Conservation (phyloP, 2,329 filamentous ascomycete genomes). For the Graphiopsis chlorocephala region DNA sequence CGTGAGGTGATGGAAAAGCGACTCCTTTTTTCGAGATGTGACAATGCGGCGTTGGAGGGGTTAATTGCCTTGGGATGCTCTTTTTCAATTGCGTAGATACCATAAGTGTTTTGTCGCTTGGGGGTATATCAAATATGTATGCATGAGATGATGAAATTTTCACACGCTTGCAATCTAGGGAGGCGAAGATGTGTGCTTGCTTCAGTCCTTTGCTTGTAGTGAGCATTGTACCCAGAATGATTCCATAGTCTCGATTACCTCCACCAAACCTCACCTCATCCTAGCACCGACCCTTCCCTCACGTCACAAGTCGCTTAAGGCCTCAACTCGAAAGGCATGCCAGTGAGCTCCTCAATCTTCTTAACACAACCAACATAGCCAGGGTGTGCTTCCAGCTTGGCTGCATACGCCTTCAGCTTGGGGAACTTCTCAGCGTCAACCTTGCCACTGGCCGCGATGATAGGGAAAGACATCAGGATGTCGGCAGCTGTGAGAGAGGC, state of each 20-base stretch:
- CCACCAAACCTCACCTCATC: neutral
- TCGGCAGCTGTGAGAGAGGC: constrained; percentile 50
- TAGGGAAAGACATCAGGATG: constrained; percentile 52
- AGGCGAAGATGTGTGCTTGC: neutral
- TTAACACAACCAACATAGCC: constrained; percentile 49
- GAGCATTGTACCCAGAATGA: neutral
- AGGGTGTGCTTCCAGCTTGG: constrained; percentile 44
- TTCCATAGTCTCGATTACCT: neutral
- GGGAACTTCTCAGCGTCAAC: constrained; percentile 46
- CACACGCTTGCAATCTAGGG: neutral
- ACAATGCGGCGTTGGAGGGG: neutral
- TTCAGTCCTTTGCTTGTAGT: neutral
- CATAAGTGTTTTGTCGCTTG: constrained; percentile 1
- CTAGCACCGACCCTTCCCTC: neutral
- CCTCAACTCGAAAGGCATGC: constrained; percentile 24
- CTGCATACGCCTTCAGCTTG: constrained; percentile 46
- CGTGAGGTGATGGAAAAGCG: neutral
- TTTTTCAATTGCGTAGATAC: neutral
- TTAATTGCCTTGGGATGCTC: neutral
- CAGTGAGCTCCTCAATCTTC: constrained; percentile 47
- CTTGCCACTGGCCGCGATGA: constrained; percentile 44
- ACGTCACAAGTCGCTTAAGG: neutral
- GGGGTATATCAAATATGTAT: neutral
- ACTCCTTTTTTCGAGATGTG: neutral
- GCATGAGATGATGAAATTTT: neutral